Percentiles rank a stretch among this genome's conserved stretches.
phyloP scores from a whole-genome alignment of 495 filamentous ascomycete species.

The Cudoniella acicularis region DNA sequence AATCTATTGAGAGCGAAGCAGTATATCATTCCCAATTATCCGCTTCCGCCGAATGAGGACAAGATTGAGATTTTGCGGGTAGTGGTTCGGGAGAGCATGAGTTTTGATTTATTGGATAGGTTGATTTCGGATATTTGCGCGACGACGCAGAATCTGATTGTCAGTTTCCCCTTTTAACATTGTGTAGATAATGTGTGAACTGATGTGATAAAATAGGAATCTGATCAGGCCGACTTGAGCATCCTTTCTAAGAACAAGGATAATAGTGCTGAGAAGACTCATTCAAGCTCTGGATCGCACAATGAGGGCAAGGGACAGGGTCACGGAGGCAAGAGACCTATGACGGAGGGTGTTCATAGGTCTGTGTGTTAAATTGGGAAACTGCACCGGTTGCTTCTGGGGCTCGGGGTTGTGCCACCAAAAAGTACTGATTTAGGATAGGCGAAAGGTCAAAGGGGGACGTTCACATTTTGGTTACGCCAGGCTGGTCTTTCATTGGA shows the following conservation, averaged over 20 bases:
- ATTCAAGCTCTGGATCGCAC: constrained; percentile 23
- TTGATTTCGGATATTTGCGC: constrained; percentile 52
- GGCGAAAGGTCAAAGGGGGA: too few species aligned
- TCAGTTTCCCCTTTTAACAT: constrained; percentile 29
- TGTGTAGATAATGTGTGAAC: neutral
- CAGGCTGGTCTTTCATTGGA: too few species aligned
- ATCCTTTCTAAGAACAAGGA: constrained; percentile 29
- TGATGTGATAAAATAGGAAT: constrained; percentile 20
- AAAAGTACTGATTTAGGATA: too few species aligned
- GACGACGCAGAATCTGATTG: constrained; percentile 54
- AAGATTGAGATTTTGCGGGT: constrained; percentile 66
- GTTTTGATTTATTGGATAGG: constrained; percentile 61
- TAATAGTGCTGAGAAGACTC: constrained; percentile 29
- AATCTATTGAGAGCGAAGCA: constrained; percentile 63
- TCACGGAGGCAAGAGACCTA: constrained; percentile 35
- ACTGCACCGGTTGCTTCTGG: too few species aligned
- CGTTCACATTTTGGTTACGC: too few species aligned
- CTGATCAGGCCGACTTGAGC: constrained; percentile 44
- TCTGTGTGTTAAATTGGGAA: constrained; percentile 56
- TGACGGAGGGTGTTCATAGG: constrained; percentile 58
- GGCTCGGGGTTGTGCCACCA: too few species aligned
- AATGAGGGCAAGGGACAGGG: constrained; percentile 19
- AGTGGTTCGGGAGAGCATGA: constrained; percentile 67
- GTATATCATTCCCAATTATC: constrained; percentile 76
- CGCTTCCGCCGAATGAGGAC: constrained; percentile 60